A percentile compares a stretch with the other conserved stretches of the same genome.
Conservation (phyloP, 73 alveolate genomes). For the Paramecium biaurelia region DNA sequence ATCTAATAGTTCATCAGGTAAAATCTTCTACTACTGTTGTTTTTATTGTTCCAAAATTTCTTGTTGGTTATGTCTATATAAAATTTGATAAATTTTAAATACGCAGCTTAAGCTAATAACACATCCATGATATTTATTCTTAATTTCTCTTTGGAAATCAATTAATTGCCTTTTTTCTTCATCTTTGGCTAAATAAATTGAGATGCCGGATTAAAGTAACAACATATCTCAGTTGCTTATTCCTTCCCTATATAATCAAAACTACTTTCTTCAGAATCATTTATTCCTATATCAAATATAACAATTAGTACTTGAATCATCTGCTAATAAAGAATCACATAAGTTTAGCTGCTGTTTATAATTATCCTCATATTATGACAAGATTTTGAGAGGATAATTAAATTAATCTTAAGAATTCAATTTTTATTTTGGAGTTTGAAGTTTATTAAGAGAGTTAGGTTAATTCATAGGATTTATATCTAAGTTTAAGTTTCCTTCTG, state of each 20-base stretch:
- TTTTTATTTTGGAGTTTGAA: background rate
- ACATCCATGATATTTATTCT: constrained; percentile 51
- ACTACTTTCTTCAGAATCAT: constrained; percentile 53
- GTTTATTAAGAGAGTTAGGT: background rate
- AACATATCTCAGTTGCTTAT: constrained; percentile 52
- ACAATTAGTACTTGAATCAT: constrained; percentile 29
- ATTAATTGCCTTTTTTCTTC: background rate
- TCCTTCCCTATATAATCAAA: constrained; percentile 32
- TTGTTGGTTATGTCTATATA: background rate
- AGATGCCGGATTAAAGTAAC: background rate
- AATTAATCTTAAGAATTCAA: background rate
- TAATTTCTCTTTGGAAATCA: background rate
- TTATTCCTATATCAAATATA: background rate
- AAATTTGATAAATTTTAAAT: background rate
- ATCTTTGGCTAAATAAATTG: background rate
- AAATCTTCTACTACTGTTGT: background rate
- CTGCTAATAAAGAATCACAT: constrained; percentile 40
- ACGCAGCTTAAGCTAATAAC: constrained; percentile 12
- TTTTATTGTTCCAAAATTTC: background rate
- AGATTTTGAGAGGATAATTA: background rate
- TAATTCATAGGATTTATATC: background rate
- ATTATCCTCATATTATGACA: background rate
- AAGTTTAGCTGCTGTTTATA: constrained; percentile 14
- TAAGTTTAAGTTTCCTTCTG: background rate
- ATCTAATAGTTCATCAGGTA: background rate